Conservation (phyloP, 805 yeast species). For the Saitoella complicata region DNA sequence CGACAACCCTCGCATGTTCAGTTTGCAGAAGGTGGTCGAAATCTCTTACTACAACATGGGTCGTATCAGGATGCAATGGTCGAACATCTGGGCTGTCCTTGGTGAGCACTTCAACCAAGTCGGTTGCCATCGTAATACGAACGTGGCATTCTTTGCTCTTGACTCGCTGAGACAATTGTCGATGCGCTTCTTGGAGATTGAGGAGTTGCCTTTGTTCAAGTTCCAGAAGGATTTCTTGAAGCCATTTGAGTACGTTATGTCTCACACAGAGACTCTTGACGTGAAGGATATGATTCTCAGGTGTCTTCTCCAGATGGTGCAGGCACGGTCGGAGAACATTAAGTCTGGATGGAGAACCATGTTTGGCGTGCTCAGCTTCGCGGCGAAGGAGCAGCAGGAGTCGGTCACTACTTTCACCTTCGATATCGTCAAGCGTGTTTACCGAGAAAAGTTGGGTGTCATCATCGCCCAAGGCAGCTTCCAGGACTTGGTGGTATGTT, state of each 20-base stretch:
- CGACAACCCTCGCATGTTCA: conserved; percentile 73
- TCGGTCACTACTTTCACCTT: conserved; percentile 47
- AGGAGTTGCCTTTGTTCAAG: conserved; percentile 86
- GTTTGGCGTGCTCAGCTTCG: conserved; percentile 57
- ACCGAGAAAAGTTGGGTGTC: conserved; percentile 41
- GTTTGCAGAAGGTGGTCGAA: conserved; percentile 89
- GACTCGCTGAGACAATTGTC: conserved; percentile 88
- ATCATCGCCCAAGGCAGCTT: conserved; percentile 57
- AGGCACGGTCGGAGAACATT: conserved; percentile 54
- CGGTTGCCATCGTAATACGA: conserved; percentile 61
- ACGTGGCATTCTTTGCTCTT: conserved; percentile 75
- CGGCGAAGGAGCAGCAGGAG: conserved; percentile 46
- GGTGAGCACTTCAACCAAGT: conserved; percentile 76
- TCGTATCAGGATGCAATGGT: conserved; percentile 92
- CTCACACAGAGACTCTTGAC: conserved; percentile 46
- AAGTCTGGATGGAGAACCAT: conserved; percentile 93
- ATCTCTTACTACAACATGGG: conserved; percentile 96
- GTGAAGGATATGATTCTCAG: conserved; percentile 83
- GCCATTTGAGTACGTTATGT: conserved; percentile 72
- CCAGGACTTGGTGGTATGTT: conserved; percentile 49
- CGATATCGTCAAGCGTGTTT: conserved; percentile 45
- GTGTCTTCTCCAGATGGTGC: conserved; percentile 72
- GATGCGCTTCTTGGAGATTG: conserved; percentile 80
- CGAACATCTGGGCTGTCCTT: conserved; percentile 86
- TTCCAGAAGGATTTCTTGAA: conserved; percentile 86